Evolutionary conservation across 495 filamentous ascomycete species (phyloP).

Genomic region (Penicillium mononematosum): DNA sequence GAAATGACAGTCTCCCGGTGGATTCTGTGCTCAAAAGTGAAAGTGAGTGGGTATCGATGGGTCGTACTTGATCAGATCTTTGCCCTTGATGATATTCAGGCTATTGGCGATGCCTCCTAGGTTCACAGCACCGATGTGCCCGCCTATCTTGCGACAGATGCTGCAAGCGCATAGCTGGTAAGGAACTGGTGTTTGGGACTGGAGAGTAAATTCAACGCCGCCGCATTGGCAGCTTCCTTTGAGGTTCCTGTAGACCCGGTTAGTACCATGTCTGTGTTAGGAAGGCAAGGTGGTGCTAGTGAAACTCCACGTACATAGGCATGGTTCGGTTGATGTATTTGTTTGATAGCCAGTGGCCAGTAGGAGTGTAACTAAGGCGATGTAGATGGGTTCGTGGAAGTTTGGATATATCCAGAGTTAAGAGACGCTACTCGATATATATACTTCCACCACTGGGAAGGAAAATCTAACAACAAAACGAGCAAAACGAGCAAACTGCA

Average conservation of each 20-base stretch:
- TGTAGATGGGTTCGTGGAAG: neutral
- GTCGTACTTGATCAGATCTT: conserved; percentile 49
- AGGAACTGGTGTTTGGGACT: conserved; percentile 53
- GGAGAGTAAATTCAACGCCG: conserved; percentile 49
- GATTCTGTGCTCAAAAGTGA: neutral
- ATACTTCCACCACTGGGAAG: neutral
- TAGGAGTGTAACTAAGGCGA: neutral
- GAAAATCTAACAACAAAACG: neutral
- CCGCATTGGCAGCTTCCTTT: conserved; percentile 57
- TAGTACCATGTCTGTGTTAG: neutral
- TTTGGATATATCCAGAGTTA: neutral
- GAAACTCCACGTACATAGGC: conserved; percentile 26
- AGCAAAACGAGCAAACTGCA: conserved; percentile 6
- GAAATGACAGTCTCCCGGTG: neutral
- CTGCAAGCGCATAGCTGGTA: conserved; percentile 58
- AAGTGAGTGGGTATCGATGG: neutral
- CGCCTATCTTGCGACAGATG: conserved; percentile 56
- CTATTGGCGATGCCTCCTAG: conserved; percentile 50
- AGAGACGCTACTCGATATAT: conserved; percentile 5
- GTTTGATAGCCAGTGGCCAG: neutral
- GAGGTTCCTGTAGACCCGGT: conserved; percentile 38
- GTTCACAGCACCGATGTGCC: conserved; percentile 51
- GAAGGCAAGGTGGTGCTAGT: neutral
- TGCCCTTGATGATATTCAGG: conserved; percentile 47
- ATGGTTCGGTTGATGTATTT: conserved; percentile 5